Evolutionary conservation across 164 flowering plant genomes (phyloP).

Genomic region (Magnolia officinalis): DNA sequence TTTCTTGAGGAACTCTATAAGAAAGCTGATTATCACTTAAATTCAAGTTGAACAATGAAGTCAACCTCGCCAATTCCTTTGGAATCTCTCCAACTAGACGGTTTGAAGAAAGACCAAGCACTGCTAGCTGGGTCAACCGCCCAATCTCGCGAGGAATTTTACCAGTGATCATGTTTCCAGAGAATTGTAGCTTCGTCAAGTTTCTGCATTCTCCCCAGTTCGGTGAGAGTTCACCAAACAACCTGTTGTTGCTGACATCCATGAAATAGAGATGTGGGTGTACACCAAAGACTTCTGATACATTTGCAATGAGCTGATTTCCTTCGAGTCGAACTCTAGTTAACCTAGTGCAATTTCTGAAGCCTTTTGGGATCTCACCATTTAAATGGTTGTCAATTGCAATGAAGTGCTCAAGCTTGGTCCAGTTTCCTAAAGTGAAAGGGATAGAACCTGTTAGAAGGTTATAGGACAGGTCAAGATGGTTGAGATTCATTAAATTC

Average conservation of each 20-base stretch:
- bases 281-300: slow-evolving; percentile 27
- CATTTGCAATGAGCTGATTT: slow-evolving; percentile 15
- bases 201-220: slow-evolving; percentile 27
- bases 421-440: neutral
- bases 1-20: neutral
- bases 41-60: neutral
- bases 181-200: slow-evolving; percentile 10
- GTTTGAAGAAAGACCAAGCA: slow-evolving; percentile 12
- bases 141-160: slow-evolving; percentile 21
- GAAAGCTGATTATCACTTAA: slow-evolving; percentile 1
- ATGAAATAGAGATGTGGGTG: slow-evolving; percentile 23
- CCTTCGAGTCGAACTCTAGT: neutral
- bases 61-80: neutral
- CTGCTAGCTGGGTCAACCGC: slow-evolving; percentile 6
- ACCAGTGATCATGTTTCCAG: slow-evolving; percentile 15
- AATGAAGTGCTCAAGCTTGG: neutral
- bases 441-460: neutral
- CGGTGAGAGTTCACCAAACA: slow-evolving; percentile 24
- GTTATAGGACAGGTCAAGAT: too few species aligned
- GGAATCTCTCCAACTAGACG: slow-evolving; percentile 17
- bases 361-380: neutral
- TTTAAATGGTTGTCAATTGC: neutral
- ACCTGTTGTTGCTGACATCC: slow-evolving; percentile 5
- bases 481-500: neutral
- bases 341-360: slow-evolving; percentile 5